phyloP scores from a whole-genome alignment of 495 filamentous ascomycete species.

The Sporormia fimetaria region DNA sequence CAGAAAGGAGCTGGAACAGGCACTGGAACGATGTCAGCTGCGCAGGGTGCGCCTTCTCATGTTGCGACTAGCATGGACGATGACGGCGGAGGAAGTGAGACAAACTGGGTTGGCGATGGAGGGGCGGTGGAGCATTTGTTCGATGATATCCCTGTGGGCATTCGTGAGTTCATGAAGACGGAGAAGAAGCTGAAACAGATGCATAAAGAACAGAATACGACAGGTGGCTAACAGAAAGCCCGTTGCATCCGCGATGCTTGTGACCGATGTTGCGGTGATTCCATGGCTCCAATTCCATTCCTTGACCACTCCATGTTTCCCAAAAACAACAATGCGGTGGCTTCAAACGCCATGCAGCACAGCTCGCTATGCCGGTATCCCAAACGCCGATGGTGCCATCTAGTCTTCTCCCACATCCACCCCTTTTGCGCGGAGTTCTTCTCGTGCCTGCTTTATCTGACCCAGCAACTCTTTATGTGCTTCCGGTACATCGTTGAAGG shows the following conservation, averaged over 20 bases:
- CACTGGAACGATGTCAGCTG: slow-evolving; percentile 31
- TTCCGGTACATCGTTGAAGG: slow-evolving; percentile 90
- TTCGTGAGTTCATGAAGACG: slow-evolving; percentile 92
- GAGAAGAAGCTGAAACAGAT: slow-evolving; percentile 83
- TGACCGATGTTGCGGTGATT: neutral
- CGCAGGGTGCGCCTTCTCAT: slow-evolving; percentile 28
- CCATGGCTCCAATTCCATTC: neutral
- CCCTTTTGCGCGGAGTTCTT: slow-evolving; percentile 53
- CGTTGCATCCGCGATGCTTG: too few species aligned
- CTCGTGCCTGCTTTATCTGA: slow-evolving; percentile 61
- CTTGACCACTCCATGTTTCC: too few species aligned
- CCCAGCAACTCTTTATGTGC: slow-evolving; percentile 82
- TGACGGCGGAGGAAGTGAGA: slow-evolving; percentile 63
- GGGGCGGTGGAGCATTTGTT: slow-evolving; percentile 53
- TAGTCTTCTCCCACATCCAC: slow-evolving; percentile 55
- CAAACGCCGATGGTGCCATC: neutral
- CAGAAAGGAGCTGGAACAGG: slow-evolving; percentile 30
- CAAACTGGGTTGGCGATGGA: slow-evolving; percentile 48
- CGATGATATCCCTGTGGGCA: slow-evolving; percentile 77
- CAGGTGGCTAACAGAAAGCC: slow-evolving; percentile 3
- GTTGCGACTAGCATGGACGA: slow-evolving; percentile 59
- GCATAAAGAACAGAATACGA: slow-evolving; percentile 33
- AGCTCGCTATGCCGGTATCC: neutral
- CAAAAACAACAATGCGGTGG: neutral
- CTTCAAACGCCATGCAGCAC: neutral